Evolutionary conservation across 2,329 filamentous ascomycete genomes (phyloP).

Genomic region (Fusarium armeniacum): DNA sequence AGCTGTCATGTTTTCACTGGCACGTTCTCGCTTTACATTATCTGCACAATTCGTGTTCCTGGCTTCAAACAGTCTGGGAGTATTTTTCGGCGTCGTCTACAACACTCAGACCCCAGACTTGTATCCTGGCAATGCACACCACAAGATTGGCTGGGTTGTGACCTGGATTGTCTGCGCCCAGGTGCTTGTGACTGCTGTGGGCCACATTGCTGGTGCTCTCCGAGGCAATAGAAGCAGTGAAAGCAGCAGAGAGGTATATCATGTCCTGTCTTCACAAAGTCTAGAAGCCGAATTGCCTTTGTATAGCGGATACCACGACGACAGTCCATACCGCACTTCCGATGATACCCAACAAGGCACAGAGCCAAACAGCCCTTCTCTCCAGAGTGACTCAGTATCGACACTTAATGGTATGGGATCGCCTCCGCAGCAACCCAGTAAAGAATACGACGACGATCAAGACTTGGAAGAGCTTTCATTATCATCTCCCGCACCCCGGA

Average conservation of each 20-base stretch:
- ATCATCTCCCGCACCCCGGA: constrained; percentile 58
- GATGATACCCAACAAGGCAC: constrained; percentile 82
- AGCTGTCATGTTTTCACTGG: constrained; percentile 90
- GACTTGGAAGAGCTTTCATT: constrained; percentile 53
- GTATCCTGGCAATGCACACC: constrained; percentile 89
- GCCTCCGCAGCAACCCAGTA: constrained; percentile 56
- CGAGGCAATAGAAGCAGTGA: background rate
- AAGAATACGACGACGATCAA: constrained; percentile 66
- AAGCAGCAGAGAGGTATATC: constrained; percentile 50
- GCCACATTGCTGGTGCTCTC: constrained; percentile 63
- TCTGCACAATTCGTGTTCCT: constrained; percentile 77
- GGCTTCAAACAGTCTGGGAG: constrained; percentile 71
- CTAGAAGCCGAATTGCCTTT: constrained; percentile 10
- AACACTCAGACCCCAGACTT: constrained; percentile 86
- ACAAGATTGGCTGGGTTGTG: constrained; percentile 87
- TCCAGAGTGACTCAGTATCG: constrained; percentile 75
- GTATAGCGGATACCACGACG: constrained; percentile 65
- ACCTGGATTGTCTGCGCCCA: constrained; percentile 81
- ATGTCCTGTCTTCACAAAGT: constrained; percentile 75
- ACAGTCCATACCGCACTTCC: constrained; percentile 68
- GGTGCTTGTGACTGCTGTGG: constrained; percentile 75
- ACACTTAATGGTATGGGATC: constrained; percentile 62
- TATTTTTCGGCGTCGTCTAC: constrained; percentile 78
- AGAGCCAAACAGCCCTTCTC: constrained; percentile 75
- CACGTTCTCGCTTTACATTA: constrained; percentile 80